A percentile compares a stretch with the other conserved stretches of the same genome.
Evolutionary conservation across 371 early-diverging fungal genomes (phyloP).

Genomic region (Batkoa obscura): DNA sequence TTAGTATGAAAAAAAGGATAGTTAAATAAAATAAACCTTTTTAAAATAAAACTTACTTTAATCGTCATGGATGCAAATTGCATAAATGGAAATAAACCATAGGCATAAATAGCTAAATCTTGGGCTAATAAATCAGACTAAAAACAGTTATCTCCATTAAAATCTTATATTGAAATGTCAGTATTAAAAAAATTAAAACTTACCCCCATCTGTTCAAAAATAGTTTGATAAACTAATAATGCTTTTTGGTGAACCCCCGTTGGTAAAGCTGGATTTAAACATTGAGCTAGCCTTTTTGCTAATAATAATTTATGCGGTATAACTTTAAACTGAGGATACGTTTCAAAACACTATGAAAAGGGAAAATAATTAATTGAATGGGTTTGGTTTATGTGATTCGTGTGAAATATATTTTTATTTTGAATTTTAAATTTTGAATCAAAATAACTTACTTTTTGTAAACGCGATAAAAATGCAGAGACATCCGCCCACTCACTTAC

Average conservation of each 20-base stretch:
- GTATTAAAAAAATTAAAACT: conserved; percentile 3
- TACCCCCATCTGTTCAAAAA: conserved; percentile 74
- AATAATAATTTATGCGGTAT: conserved; percentile 76
- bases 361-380: neutral
- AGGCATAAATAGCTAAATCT: conserved; percentile 72
- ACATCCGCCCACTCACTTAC: conserved; percentile 94
- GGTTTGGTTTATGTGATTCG: too few species aligned
- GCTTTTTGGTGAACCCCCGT: conserved; percentile 97
- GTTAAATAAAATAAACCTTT: too few species aligned
- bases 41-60: conserved; percentile 28
- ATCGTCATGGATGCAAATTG: conserved; percentile 66
- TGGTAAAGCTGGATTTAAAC: conserved; percentile 95
- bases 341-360: conserved; percentile 43
- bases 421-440: conserved; percentile 1
- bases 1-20: neutral
- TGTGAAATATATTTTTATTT: too few species aligned
- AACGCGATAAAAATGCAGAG: conserved; percentile 68
- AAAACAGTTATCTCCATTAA: neutral
- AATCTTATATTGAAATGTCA: neutral
- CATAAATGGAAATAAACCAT: conserved; percentile 81
- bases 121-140: conserved; percentile 51
- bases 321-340: conserved; percentile 47
- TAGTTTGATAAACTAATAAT: conserved; percentile 70
- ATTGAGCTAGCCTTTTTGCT: conserved; percentile 92
- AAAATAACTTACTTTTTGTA: conserved; percentile 38